Evolutionary conservation across 78 protist genomes (phyloP).

Genomic region (slime mould (Dictyostelium discoideum)): dicty_2.7 NC_007090.3:2332501-2333000

Average conservation of each 20-base stretch:
- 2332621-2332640: not conserved
- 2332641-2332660: conserved; percentile 48
- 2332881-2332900: conserved; percentile 31
- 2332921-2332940: not conserved
- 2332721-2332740: conserved; percentile 71
- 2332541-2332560: conserved; percentile 53
- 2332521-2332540: conserved; percentile 33
- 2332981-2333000: conserved; percentile 29
- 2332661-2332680: conserved; percentile 14
- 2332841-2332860: conserved; percentile 62
- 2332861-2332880: conserved; percentile 33
- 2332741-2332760: conserved; percentile 44
- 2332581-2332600: not conserved
- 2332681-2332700: conserved; percentile 46
- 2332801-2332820: conserved; percentile 5
- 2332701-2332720: conserved; percentile 23
- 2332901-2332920: conserved; percentile 2
- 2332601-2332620: conserved; percentile 60
- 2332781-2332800: conserved; percentile 10
- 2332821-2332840: not conserved
- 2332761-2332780: conserved; percentile 37
- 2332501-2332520: conserved; percentile 48
- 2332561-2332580: not conserved
- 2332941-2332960: not conserved
- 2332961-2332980: conserved; percentile 5